Base-by-base conservation (phyloP, 352 stramenopile genomes). In the Globisporangium parvum region DNA sequence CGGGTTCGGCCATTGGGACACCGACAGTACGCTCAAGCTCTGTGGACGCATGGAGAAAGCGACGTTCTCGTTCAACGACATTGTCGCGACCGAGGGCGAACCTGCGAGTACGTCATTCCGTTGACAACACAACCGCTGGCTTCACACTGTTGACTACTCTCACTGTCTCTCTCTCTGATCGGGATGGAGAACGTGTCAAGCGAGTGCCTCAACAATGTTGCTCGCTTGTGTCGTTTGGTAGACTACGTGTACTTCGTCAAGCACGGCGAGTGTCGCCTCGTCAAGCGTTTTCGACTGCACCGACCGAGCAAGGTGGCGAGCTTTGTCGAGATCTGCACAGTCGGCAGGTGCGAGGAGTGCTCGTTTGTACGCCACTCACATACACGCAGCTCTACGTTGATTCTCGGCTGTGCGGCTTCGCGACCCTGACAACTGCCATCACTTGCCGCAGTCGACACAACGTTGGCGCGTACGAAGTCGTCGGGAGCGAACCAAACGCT, bases 171-270 rank as follows among this genome's bases (percentile, higher is more conserved):
- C 11, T 41, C 15, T 2, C 37, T 3, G 37, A 20, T 47, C 4
- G 11, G 10, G 23, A 39, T 37, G 46, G 12, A 37, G 31, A 12
- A 2, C 6, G 12, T 37, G 31, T 37, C 31, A 8, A 37, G 31
- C 8, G 10, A 37, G 31, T 37, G 31, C 31, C 31, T 37, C 31
- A 33, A 10, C 24, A 51, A 26, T n/a, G 8, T 28, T 20, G 12
- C 45, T 21, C 3, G 8, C 28, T 47, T 37, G 11, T 51, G 14
- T 2, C 14, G 21, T 3, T 10, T 1, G 5, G 11, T 51, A 85
- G 80, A 77, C 41, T 51, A 74, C 53, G 74, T 90, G 31, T 86
- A 80, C 59, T 82, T 90, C 26, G 62, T 90, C 12, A 77, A 79
- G 44, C 73, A 82, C 47, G 80, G 80, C 21, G 75, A 87, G 18